Evolutionary conservation across 2,329 filamentous ascomycete genomes (phyloP), one percentile per base, ranked within the genome.

Genomic region (Fusarium duplospermum): DNA sequence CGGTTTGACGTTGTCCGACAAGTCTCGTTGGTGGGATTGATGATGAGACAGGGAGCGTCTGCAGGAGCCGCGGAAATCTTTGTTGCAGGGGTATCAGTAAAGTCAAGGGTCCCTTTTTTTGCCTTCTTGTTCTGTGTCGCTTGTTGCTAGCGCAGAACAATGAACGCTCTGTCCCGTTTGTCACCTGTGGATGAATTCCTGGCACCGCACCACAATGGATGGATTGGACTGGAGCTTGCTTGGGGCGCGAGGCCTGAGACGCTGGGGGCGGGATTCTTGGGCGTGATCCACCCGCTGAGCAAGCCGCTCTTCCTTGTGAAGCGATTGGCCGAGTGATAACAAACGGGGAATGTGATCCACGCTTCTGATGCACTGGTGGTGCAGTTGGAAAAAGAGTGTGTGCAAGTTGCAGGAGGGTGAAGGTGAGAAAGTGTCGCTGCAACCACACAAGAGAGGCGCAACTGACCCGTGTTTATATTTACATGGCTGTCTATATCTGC

Each of bases 21-120:
- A n/a, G 62, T 75, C 69, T 72, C 72, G 72, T 74, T 74, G 72
- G 72, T 74, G 72, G 72, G 67, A 67, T 75, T 71, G 47, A 54
- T 38, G 42, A 36, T 61, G 63, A 64, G 66, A 47, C 56, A 58
- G 35, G 31, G 47, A 52, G 47, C 47, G 47, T 36, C 33, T 75
- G 72, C 47, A 72, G 24, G 52, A 64, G 62, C 42, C 38, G 45
- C 65, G 68, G 72, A 74, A 67, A 64, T 67, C 69, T 69, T 75
- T 42, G 38, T 67, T 75, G 69, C 72, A 74, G 62, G 72, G 72
- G 35, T 38, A 40, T 57, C 9, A 16, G n/a, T 36, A 14, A 14
- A 54, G 59, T 57, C 47, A 45, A 56, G 20, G 63, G 50, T 59
- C 56, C 59, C 40, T 18, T 29, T 42, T 68, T 42, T 61, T 13